Evolutionary conservation across 495 filamentous ascomycete species (phyloP).

Genomic region (Penicillium parvum): DNA sequence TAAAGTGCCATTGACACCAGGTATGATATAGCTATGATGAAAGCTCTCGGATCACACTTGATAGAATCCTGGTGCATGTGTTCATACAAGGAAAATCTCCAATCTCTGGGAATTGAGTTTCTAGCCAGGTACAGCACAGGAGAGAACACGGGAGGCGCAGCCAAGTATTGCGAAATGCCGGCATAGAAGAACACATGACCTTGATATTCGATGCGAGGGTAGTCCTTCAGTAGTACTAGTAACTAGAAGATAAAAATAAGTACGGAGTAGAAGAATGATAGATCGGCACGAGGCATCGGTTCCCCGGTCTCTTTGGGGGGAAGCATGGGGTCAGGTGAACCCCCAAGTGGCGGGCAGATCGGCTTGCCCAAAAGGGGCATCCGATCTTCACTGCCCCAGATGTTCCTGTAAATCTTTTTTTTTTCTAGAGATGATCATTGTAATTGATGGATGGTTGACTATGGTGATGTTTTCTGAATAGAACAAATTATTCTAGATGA

Average conservation of each 20-base stretch:
- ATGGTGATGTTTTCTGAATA: too few relatives aligned
- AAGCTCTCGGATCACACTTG: not conserved
- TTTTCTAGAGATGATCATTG: too few relatives aligned
- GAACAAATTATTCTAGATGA: too few relatives aligned
- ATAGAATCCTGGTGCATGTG: too few relatives aligned
- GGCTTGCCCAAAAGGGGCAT: constrained; percentile 23
- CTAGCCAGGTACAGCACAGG: constrained; percentile 5
- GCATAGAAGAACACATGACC: constrained; percentile 8
- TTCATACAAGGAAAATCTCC: too few relatives aligned
- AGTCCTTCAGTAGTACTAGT: not conserved
- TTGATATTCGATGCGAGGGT: not conserved
- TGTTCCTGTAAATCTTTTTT: not conserved
- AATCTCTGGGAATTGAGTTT: constrained; percentile 2
- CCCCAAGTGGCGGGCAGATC: constrained; percentile 8
- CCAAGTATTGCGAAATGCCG: not conserved
- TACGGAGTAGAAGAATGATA: not conserved
- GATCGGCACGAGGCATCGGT: not conserved
- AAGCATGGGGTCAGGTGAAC: constrained; percentile 8
- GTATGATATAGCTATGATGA: not conserved
- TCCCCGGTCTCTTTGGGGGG: constrained; percentile 2
- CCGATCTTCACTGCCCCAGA: constrained; percentile 14
- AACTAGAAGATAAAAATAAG: not conserved
- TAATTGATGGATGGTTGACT: too few relatives aligned
- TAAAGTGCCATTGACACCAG: too few relatives aligned
- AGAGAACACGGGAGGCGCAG: not conserved